Evolutionary conservation across 2,329 filamentous ascomycete genomes (phyloP).

Genomic region (Colletotrichum sp.): DNA sequence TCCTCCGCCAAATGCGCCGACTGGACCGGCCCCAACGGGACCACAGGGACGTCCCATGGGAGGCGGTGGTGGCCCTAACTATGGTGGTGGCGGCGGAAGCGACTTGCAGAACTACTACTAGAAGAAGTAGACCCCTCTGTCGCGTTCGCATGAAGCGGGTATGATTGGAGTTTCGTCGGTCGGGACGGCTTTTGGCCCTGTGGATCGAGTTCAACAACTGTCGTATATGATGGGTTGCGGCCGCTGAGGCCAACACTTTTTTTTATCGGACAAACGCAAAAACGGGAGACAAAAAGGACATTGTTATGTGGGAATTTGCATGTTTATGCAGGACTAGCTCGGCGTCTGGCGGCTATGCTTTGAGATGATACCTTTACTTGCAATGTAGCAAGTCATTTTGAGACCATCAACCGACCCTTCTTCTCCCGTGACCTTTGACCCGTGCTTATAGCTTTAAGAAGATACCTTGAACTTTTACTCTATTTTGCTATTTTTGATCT

Average conservation of each 20-base stretch:
- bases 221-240: neutral
- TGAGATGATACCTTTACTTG: slow-evolving; percentile 17
- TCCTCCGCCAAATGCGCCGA: slow-evolving; percentile 10
- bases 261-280: neutral
- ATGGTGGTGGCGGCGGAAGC: slow-evolving; percentile 23
- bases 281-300: neutral
- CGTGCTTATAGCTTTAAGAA: neutral
- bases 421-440: neutral
- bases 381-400: neutral
- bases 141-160: neutral
- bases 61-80: slow-evolving; percentile 22
- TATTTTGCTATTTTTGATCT: neutral
- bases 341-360: slow-evolving; percentile 12
- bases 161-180: neutral
- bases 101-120: slow-evolving; percentile 48
- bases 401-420: neutral
- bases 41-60: slow-evolving; percentile 24
- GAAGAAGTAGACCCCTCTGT: neutral
- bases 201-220: neutral
- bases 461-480: neutral
- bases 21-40: slow-evolving; percentile 8
- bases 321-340: neutral
- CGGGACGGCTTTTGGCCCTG: neutral
- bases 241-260: neutral
- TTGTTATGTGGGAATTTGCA: neutral